phyloP scores from a whole-genome alignment of 768 basidiomycete species.

The Rhodotorula sphaerocarpa region DNA sequence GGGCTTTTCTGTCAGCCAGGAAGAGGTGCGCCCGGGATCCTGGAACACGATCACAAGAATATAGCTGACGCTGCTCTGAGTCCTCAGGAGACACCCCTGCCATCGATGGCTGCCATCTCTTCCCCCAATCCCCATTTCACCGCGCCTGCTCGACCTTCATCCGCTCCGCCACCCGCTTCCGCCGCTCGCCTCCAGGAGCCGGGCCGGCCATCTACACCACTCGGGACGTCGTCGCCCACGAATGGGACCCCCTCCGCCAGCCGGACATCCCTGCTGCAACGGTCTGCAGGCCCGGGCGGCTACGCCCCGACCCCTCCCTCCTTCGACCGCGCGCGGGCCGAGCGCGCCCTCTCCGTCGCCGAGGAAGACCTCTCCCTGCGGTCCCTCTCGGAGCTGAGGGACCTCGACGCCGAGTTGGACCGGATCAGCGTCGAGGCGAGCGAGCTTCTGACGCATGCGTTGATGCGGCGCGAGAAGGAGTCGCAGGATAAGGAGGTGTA shows the following conservation, averaged over 20 bases:
- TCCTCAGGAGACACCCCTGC: not conserved
- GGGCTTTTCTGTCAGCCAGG: conserved; percentile 31
- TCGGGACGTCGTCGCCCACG: conserved; percentile 14
- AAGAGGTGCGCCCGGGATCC: conserved; percentile 19
- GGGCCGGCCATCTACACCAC: not conserved
- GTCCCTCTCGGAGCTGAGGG: conserved; percentile 9
- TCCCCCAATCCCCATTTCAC: not conserved
- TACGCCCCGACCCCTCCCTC: not conserved
- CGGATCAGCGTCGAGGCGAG: conserved; percentile 30
- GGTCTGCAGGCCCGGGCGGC: not conserved
- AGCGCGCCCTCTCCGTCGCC: conserved; percentile 2
- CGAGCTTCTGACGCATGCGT: conserved; percentile 30
- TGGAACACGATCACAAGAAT: too few species aligned
- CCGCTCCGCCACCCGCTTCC: conserved; percentile 9
- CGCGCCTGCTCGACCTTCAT: conserved; percentile 1
- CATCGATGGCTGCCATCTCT: not conserved
- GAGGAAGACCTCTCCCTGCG: conserved; percentile 27
- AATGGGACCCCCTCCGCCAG: conserved; percentile 2
- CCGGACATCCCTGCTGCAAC: not conserved
- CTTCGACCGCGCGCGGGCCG: conserved; percentile 20
- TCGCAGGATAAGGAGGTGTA: conserved; percentile 33
- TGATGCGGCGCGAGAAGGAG: conserved; percentile 33
- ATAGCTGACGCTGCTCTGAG: too few species aligned
- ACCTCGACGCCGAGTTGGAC: conserved; percentile 20
- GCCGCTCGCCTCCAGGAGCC: conserved; percentile 10